These are phyloP conservation scores for Triadica sebifera DNA, from an alignment of 345 rosid species.

Conservation along the genomic window DNA sequence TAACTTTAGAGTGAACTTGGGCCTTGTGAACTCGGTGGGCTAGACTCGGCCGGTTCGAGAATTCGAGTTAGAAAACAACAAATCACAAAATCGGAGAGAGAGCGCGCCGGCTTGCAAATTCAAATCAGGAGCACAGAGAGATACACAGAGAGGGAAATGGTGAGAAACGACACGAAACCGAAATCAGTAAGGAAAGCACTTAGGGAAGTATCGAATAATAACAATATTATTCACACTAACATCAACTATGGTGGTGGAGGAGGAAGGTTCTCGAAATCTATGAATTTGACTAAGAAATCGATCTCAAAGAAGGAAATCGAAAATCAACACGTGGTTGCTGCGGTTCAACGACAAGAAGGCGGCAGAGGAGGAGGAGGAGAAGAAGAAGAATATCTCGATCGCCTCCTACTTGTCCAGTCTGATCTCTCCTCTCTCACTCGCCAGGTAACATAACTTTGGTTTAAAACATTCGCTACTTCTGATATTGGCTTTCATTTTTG, in stretches of 20 bases:
- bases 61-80: not conserved
- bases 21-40: not conserved
- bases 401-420: conserved; percentile 63
- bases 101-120: conserved; percentile 11
- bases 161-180: conserved; percentile 29
- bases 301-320: conserved; percentile 13
- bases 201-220: conserved; percentile 32
- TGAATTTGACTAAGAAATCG: conserved; percentile 21
- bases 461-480: not conserved
- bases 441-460: conserved; percentile 40
- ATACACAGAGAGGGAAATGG: conserved; percentile 25
- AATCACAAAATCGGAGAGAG: not conserved
- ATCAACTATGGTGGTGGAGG: conserved; percentile 7
- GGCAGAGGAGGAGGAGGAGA: conserved; percentile 12
- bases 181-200: conserved; percentile 39
- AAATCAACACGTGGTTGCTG: not conserved
- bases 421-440: conserved; percentile 53
- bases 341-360: conserved; percentile 9
- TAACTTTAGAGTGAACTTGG: not conserved
- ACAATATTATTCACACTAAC: not conserved
- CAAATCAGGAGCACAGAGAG: not conserved
- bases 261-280: conserved; percentile 28
- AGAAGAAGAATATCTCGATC: conserved; percentile 42
- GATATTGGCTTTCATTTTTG: no score
- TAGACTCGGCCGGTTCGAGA: not conserved